Percentiles rank a stretch among this genome's conserved stretches.
Conservation (phyloP, 2,329 filamentous ascomycete species). For the Coleophoma crateriformis region DNA sequence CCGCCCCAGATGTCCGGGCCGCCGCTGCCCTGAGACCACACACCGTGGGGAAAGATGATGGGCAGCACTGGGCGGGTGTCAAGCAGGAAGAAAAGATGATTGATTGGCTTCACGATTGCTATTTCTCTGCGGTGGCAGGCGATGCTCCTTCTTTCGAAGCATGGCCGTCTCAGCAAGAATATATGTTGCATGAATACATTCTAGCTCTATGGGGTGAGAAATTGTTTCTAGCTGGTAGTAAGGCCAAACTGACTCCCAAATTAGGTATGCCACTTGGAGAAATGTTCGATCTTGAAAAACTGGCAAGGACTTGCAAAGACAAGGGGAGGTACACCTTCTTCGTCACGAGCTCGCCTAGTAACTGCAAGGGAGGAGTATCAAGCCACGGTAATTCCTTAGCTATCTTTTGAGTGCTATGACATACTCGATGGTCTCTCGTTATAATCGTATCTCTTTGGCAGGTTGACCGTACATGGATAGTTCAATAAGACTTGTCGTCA, state of each 20-base stretch:
- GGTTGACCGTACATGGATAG: too few relatives aligned
- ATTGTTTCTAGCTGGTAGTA: too few relatives aligned
- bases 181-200: constrained; percentile 25
- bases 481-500: too few relatives aligned
- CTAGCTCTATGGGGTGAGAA: constrained; percentile 21
- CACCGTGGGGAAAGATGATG: constrained; percentile 28
- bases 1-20: constrained; percentile 28
- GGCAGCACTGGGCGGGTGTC: constrained; percentile 38
- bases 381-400: constrained; percentile 44
- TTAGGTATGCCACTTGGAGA: constrained; percentile 23
- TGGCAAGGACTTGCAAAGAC: constrained; percentile 21
- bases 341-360: constrained; percentile 21
- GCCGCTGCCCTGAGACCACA: constrained; percentile 32
- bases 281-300: constrained; percentile 26
- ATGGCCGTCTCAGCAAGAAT: constrained; percentile 20
- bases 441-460: too few relatives aligned
- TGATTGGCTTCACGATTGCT: constrained; percentile 33
- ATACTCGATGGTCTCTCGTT: too few relatives aligned
- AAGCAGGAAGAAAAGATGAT: constrained; percentile 39
- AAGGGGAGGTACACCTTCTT: constrained; percentile 27
- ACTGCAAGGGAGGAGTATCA: constrained; percentile 42
- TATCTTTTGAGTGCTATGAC: constrained; percentile 22
- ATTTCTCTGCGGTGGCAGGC: constrained; percentile 36
- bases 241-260: too few relatives aligned
- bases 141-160: constrained; percentile 37